A percentile compares a stretch with the other conserved stretches of the same genome.
These are phyloP conservation scores for Penicillium rolfsii DNA, from an alignment of 2,329 filamentous ascomycete species.

Conservation along the genomic window DNA sequence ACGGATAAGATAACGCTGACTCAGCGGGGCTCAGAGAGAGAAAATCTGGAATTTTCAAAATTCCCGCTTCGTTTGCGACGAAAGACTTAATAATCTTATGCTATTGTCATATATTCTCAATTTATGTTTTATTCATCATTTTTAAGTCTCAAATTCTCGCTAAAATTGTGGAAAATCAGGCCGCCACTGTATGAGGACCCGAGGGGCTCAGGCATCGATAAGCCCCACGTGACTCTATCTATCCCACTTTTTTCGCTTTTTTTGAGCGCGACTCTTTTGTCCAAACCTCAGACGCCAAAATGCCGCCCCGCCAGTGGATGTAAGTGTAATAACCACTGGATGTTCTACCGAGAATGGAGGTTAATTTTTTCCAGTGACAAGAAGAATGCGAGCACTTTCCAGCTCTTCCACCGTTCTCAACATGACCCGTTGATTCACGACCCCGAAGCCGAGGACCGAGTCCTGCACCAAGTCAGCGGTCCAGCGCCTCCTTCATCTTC, in stretches of 20 bases:
- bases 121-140: neutral
- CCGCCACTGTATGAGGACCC: conserved; percentile 24
- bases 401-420: conserved; percentile 92
- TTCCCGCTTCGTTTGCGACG: neutral
- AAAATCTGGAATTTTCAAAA: conserved; percentile 2
- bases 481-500: conserved; percentile 33
- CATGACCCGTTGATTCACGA: conserved; percentile 98
- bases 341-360: neutral
- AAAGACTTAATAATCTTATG: neutral
- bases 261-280: conserved; percentile 13
- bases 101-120: neutral
- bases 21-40: conserved; percentile 16
- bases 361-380: conserved; percentile 66
- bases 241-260: conserved; percentile 36
- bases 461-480: conserved; percentile 71
- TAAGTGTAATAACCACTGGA: conserved; percentile 44
- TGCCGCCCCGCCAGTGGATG: conserved; percentile 78
- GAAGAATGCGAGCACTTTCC: conserved; percentile 89
- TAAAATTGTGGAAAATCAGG: neutral
- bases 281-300: conserved; percentile 51
- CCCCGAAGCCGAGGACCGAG: conserved; percentile 81
- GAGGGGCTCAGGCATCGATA: conserved; percentile 34
- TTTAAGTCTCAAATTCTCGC: neutral
- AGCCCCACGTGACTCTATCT: conserved; percentile 37
- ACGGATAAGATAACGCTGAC: conserved; percentile 39